Percentiles rank a stretch among this genome's conserved stretches.
Conservation (phyloP, 2,329 filamentous ascomycete species). For the Fusarium tanahbumbuense region DNA sequence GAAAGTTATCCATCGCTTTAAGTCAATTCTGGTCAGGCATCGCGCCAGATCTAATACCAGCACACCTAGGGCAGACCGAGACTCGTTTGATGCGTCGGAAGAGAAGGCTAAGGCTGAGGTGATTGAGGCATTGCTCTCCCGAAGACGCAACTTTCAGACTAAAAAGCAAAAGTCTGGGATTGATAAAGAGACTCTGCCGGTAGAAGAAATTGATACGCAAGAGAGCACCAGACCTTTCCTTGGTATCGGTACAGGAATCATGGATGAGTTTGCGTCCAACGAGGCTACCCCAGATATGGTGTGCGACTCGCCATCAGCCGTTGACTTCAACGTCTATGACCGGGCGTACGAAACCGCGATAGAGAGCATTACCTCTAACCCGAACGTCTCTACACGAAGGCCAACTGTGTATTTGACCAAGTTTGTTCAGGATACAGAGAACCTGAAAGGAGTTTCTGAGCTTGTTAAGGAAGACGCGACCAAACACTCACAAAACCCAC, state of each 20-base stretch:
- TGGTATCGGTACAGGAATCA: constrained; percentile 77
- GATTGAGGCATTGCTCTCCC: constrained; percentile 61
- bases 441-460: constrained; percentile 52
- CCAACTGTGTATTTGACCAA: constrained; percentile 63
- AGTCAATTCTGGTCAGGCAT: constrained; percentile 68
- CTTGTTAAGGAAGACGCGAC: constrained; percentile 46
- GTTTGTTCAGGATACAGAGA: constrained; percentile 59
- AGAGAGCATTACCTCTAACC: constrained; percentile 70
- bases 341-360: constrained; percentile 83
- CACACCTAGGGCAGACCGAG: constrained; percentile 13
- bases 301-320: constrained; percentile 85
- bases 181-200: constrained; percentile 63
- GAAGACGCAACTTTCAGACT: constrained; percentile 57
- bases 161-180: constrained; percentile 40
- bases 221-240: constrained; percentile 75
- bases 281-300: constrained; percentile 64
- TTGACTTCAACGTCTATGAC: constrained; percentile 90
- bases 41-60: constrained; percentile 26
- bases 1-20: constrained; percentile 92
- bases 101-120: constrained; percentile 58
- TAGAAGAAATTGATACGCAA: constrained; percentile 61
- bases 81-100: constrained; percentile 41
- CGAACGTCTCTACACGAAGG: constrained; percentile 52
- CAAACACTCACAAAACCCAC: constrained; percentile 11
- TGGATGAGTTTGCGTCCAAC: constrained; percentile 58